Percentiles rank a stretch among this genome's conserved stretches.
These are phyloP conservation scores for Physcomitrellopsis africana DNA, from an alignment of 225 moss, liverwort and hornwort genomes.

Conservation along the genomic window DNA sequence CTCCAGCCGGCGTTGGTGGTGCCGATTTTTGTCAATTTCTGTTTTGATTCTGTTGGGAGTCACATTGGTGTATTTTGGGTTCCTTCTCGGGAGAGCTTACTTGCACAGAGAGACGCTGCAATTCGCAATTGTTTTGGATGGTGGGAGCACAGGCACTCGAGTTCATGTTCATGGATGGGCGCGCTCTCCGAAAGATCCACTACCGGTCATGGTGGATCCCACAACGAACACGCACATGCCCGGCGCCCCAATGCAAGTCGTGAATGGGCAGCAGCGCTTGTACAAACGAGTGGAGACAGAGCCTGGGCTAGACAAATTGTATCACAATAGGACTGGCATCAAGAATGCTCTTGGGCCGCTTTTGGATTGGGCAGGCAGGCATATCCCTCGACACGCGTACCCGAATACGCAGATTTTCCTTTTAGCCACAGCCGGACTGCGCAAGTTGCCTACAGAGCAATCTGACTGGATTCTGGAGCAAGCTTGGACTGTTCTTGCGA, in stretches of 20 bases:
- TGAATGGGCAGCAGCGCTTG: constrained; percentile 67
- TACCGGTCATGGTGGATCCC: constrained; percentile 92
- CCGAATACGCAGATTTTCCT: constrained; percentile 81
- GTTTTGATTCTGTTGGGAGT: constrained; percentile 45
- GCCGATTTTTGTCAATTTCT: constrained; percentile 53
- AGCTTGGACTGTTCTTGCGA: constrained; percentile 64
- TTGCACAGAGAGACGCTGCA: constrained; percentile 58
- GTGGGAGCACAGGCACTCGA: constrained; percentile 92
- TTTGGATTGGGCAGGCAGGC: constrained; percentile 83
- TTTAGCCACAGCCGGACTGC: constrained; percentile 88
- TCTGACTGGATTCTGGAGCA: constrained; percentile 87
- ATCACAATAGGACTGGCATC: constrained; percentile 75
- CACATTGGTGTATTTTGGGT: constrained; percentile 57
- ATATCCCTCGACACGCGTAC: constrained; percentile 74
- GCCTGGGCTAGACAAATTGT: constrained; percentile 86
- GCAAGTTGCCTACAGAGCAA: constrained; percentile 62
- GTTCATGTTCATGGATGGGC: constrained; percentile 98
- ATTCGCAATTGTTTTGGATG: constrained; percentile 93
- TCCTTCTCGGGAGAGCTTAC: constrained; percentile 60
- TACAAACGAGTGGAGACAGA: constrained; percentile 98
- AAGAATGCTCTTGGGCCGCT: constrained; percentile 68
- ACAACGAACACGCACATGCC: constrained; percentile 48
- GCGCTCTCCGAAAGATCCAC: constrained; percentile 65
- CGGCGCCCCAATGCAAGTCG: constrained; percentile 58
- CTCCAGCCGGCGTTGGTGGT: constrained; percentile 44